Conservation (phyloP, 345 rosid species). For the Trapa incisa region DNA sequence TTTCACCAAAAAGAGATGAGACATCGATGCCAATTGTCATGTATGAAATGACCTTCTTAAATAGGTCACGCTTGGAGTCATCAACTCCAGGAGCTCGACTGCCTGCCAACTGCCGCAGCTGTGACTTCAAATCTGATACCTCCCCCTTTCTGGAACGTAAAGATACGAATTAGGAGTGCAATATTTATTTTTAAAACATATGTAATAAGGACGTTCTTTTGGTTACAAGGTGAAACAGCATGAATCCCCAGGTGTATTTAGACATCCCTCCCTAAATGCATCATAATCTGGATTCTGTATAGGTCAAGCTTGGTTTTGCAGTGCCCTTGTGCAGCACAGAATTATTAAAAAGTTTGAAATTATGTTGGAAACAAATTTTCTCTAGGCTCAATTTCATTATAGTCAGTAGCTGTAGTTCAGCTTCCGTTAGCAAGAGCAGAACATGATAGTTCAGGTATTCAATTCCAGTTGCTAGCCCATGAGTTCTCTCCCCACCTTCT, state of each 20-base stretch:
- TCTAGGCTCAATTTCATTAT: not conserved
- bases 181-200: not conserved
- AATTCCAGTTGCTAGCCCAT: not conserved
- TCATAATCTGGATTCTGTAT: no score
- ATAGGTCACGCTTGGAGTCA: conserved; percentile 89
- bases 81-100: conserved; percentile 91
- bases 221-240: not conserved
- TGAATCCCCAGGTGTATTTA: no score
- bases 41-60: conserved; percentile 84
- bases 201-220: not conserved
- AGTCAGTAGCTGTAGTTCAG: not conserved
- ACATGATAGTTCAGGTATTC: not conserved
- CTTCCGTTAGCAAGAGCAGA: not conserved
- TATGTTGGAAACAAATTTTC: not conserved
- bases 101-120: conserved; percentile 94
- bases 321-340: no score
- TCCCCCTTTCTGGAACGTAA: conserved; percentile 63
- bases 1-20: conserved; percentile 85
- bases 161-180: not conserved
- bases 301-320: no score
- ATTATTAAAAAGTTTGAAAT: no score
- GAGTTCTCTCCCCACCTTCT: not conserved
- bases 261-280: no score
- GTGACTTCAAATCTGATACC: conserved; percentile 79
- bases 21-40: conserved; percentile 95